Evolutionary conservation across 768 basidiomycete genomes (phyloP), one percentile per base, ranked within the genome.

Genomic region (Psilocybe cyanescens): DNA sequence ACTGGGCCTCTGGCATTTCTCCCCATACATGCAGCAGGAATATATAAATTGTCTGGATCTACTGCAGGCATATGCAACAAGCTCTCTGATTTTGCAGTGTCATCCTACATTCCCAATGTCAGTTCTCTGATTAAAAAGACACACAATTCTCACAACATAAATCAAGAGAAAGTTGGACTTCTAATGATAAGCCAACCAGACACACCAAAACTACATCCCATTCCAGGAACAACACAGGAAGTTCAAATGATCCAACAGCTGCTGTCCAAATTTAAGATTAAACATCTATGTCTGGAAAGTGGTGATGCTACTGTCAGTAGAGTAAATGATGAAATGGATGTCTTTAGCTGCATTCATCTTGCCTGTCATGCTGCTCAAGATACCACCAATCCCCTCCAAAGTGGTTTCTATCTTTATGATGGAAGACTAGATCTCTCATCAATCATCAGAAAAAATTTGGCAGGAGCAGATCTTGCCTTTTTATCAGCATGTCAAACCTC

Each of bases 51-150:
- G 9, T 35, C 33, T 9, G 33, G 6, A 6, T 6, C 33, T 6
- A 6, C 33, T 35, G 2, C 44, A 58, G 58, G 3, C 53, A 52
- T n/a, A n/a, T 31, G 6, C 30, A 46, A 11, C 3, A 37, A 2
- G 58, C 55, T 57, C 2, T 63, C 55, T 2, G 63, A 59, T 59
- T 66, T 62, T 29, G 61, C 50, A 14, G 55, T 66, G 1, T 66
- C 65, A 14, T 66, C 65, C 7, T 66, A 62, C 53, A 66, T 37
- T 11, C 65, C 65, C 7, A 66, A 58, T 17, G 29, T 66, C 7
- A 54, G 55, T 33, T 51, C 59, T 2, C 58, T 66, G 12, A 39
- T 35, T 35, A 9, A 35, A 11, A 14, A 14, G 41, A n/a, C 4
- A n/a, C 54, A n/a, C 9, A 35, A 33, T 54, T 45, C 55, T 55